Evolutionary conservation across 306 rosid species (phyloP).

Genomic region (Castanea crenata): DNA sequence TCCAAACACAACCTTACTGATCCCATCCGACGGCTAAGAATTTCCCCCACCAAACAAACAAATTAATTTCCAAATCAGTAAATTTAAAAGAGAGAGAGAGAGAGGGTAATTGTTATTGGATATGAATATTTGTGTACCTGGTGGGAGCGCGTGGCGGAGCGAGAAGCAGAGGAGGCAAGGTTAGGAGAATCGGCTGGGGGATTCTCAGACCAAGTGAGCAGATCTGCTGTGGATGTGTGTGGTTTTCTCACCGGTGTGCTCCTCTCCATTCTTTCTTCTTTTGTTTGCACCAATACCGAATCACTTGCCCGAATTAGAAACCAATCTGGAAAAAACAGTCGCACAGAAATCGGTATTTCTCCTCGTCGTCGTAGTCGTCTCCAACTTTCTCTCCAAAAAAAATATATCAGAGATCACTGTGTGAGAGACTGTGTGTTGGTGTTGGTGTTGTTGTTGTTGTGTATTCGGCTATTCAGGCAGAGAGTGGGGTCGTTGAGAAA

Average conservation of each 20-base stretch:
- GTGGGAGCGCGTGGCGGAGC: conserved; percentile 62
- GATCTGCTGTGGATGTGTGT: conserved; percentile 96
- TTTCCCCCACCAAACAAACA: neutral
- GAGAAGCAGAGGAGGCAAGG: conserved; percentile 56
- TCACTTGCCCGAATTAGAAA: neutral
- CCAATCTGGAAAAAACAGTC: neutral
- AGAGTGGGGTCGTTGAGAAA: conserved; percentile 17
- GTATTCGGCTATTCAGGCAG: conserved; percentile 4
- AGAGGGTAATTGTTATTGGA: neutral
- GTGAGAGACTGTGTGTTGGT: too few relatives aligned
- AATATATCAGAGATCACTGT: neutral
- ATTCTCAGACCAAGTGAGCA: conserved; percentile 89
- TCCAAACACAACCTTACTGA: conserved; percentile 93
- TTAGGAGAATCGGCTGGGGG: conserved; percentile 63
- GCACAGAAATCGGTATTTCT: neutral
- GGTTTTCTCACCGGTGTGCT: conserved; percentile 93
- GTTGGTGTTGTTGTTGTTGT: neutral
- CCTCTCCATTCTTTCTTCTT: conserved; percentile 53
- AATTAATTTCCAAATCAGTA: neutral
- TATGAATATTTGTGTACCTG: conserved; percentile 46
- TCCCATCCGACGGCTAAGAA: conserved; percentile 96
- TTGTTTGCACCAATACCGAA: neutral
- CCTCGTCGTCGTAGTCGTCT: neutral
- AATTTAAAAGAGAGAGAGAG: neutral
- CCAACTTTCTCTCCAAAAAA: neutral